These are phyloP conservation scores for Cephalotrichum gorgonifer DNA, from an alignment of 2,329 filamentous ascomycete genomes.

Conservation along the genomic window DNA sequence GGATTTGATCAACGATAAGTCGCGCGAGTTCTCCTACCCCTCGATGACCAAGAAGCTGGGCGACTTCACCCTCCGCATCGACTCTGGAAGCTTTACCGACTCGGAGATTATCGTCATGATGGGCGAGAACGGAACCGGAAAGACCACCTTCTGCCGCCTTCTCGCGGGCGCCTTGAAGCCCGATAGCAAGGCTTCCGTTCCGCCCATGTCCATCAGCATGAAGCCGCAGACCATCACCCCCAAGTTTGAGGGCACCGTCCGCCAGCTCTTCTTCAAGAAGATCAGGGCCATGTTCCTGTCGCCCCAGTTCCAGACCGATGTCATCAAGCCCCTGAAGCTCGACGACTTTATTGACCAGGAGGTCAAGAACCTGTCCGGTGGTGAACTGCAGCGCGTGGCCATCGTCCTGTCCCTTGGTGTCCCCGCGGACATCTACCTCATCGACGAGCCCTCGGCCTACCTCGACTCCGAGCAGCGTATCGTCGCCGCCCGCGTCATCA, in stretches of 20 bases:
- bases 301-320: conserved; percentile 98
- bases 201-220: conserved; percentile 96
- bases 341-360: conserved; percentile 99
- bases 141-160: conserved; percentile 97
- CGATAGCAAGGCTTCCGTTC: conserved; percentile 66
- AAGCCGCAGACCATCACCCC: conserved; percentile 99
- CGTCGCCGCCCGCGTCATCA: conserved; percentile 92
- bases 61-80: conserved; percentile 73
- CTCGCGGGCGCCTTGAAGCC: conserved; percentile 89
- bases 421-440: conserved; percentile 95
- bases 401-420: conserved; percentile 94
- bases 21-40: conserved; percentile 78
- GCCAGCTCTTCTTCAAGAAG: conserved; percentile 98
- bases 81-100: conserved; percentile 83
- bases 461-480: conserved; percentile 99
- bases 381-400: conserved; percentile 98
- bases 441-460: conserved; percentile 95
- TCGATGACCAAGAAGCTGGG: conserved; percentile 89
- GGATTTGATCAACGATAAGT: conserved; percentile 77
- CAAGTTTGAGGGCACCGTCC: conserved; percentile 94
- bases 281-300: conserved; percentile 95
- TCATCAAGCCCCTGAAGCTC: conserved; percentile 97
- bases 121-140: conserved; percentile 98
- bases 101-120: conserved; percentile 99
- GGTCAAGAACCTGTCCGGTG: conserved; percentile 96